phyloP scores from a whole-genome alignment of 495 filamentous ascomycete species.

The Aspergillus biplanus region DNA sequence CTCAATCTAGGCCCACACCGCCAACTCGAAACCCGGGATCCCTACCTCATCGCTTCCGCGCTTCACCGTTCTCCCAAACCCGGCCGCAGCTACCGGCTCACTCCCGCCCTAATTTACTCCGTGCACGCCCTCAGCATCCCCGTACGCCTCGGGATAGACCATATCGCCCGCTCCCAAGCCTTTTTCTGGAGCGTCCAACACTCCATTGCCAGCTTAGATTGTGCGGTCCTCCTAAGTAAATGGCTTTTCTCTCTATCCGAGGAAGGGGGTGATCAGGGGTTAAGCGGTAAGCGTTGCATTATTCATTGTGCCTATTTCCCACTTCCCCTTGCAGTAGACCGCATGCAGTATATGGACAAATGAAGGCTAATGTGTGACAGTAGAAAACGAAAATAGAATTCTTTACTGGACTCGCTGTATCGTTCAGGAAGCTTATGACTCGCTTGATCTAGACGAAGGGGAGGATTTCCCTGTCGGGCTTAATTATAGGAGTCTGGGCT shows the following conservation, averaged over 20 bases:
- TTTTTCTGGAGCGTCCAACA: constrained; percentile 56
- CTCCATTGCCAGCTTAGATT: constrained; percentile 52
- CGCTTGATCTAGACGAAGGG: constrained; percentile 38
- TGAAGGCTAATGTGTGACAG: constrained; percentile 1
- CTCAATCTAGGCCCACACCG: constrained; percentile 43
- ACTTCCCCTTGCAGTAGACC: too few species aligned
- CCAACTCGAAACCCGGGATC: constrained; percentile 43
- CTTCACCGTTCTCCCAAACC: constrained; percentile 38
- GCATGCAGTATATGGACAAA: too few species aligned
- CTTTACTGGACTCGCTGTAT: constrained; percentile 44
- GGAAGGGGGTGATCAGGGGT: constrained; percentile 32
- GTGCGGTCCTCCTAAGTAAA: constrained; percentile 51
- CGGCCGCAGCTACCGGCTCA: constrained; percentile 42
- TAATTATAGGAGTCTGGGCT: constrained; percentile 34
- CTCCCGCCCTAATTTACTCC: constrained; percentile 43
- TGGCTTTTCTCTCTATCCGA: constrained; percentile 49
- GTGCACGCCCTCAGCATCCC: constrained; percentile 47
- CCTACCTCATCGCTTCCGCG: constrained; percentile 36
- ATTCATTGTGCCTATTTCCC: too few species aligned
- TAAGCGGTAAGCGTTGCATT: constrained; percentile 32
- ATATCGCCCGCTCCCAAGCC: constrained; percentile 49
- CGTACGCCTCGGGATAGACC: constrained; percentile 44
- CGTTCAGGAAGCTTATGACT: constrained; percentile 43
- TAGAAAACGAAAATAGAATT: constrained; percentile 45
- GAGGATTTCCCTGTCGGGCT: constrained; percentile 28